Evolutionary conservation across 352 stramenopile genomes (phyloP), one percentile per base, ranked within the genome.

Genomic region (Globisporangium canariense): DNA sequence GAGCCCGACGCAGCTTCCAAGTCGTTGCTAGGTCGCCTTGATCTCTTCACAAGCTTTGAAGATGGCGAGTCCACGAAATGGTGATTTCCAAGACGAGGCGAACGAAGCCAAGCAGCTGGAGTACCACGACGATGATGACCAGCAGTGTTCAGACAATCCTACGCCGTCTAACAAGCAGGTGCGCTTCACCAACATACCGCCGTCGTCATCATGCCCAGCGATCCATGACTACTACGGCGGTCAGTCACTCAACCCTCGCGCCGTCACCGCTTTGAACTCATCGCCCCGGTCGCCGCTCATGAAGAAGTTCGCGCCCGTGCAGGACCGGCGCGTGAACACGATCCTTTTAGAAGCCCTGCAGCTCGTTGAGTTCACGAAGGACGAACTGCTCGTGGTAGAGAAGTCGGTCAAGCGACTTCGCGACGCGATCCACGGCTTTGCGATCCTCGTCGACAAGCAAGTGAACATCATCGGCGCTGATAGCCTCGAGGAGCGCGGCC

Each of bases 381-480:
- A 86, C n/a, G 84, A 91, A 56, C 68, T 90, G 10, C 61, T 64
- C 0, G 41, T 75, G 32, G 80, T 91, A 40, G 84, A 90, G 32
- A 77, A 75, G 32, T 78, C 79, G 13, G 69, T 86, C 51, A 86
- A 80, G 55, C 73, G 79, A 8, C 62, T 93, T 8, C 75, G 80
- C 18, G 78, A 89, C 49, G 78, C 76, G 3, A 81, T 91, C 53
- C 65, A 89, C 34, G 76, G 78, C 0, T 90, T 92, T 49, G 74
- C 81, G 9, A 72, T 92, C 20, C 71, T 92, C 2, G 75, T 92
- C n/a, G 83, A 89, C 67, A 89, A 89, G 52, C 83, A 90, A 51
- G 83, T 90, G 34, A 86, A 83, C 22, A 83, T 89, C 58, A 78
- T 87, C 30, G 75, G 79, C 14, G 63, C 34, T 3, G 66, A 79